These are phyloP conservation scores for Camellia oleifera DNA, from an alignment of 179 eudicot species.

Conservation along the genomic window DNA sequence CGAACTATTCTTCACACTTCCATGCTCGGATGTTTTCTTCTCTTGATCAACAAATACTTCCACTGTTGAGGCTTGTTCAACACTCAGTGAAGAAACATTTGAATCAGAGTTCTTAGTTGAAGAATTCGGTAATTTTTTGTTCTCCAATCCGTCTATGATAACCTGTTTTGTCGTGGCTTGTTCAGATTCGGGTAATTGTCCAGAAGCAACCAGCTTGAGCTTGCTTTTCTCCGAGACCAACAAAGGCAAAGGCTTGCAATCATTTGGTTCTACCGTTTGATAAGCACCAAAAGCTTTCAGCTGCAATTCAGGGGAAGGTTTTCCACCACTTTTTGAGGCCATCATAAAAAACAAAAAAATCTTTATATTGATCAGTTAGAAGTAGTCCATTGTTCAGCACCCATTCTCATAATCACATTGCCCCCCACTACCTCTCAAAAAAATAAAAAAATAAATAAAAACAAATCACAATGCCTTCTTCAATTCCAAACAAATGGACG, in stretches of 20 bases:
- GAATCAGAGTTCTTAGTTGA: constrained; percentile 30
- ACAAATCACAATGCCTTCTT: too few relatives aligned
- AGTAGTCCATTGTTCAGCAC: background rate
- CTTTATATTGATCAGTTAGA: background rate
- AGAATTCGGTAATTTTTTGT: constrained; percentile 16
- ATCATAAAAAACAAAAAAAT: constrained; percentile 18
- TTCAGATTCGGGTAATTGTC: background rate
- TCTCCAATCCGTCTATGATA: constrained; percentile 22
- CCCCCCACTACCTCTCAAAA: background rate
- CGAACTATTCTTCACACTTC: constrained; percentile 21
- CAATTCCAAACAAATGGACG: background rate
- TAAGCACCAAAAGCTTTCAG: constrained; percentile 22
- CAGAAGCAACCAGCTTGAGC: constrained; percentile 8
- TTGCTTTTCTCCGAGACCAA: background rate
- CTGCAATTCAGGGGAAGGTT: constrained; percentile 30
- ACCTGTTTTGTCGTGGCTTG: constrained; percentile 8
- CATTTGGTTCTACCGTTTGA: constrained; percentile 27
- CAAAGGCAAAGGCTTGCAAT: constrained; percentile 26
- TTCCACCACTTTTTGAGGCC: constrained; percentile 47
- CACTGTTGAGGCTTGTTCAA: constrained; percentile 6
- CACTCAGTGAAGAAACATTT: constrained; percentile 25
- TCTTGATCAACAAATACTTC: constrained; percentile 27
- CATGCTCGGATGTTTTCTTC: constrained; percentile 19
- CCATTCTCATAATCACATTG: background rate
- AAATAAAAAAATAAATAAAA: too few relatives aligned